phyloP scores from a whole-genome alignment of 2,329 filamentous ascomycete species.

The Scytalidium lignicola region DNA sequence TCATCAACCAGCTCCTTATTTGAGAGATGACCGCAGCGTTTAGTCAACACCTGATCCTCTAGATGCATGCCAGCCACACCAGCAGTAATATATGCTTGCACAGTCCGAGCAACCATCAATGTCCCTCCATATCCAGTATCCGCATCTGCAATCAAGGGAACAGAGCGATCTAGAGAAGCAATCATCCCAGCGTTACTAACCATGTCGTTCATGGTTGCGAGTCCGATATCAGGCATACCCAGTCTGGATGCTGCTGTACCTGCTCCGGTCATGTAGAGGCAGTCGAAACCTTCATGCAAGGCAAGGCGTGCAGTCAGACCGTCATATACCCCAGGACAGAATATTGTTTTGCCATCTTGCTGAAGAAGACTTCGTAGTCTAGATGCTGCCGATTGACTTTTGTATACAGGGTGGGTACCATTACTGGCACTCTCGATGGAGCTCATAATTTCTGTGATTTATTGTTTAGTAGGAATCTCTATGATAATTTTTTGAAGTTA shows the following conservation, averaged over 20 bases:
- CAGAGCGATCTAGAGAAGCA: conserved; percentile 41
- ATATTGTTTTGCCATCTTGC: conserved; percentile 9
- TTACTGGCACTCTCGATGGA: too few species aligned
- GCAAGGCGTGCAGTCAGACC: conserved; percentile 61
- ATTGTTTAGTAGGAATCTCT: too few species aligned
- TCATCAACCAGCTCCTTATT: conserved; percentile 53
- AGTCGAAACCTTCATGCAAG: conserved; percentile 54
- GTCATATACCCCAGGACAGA: conserved; percentile 64
- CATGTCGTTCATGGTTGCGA: conserved; percentile 48
- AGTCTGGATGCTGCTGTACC: conserved; percentile 43
- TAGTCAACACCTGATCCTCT: conserved; percentile 57
- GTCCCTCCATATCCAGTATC: conserved; percentile 47
- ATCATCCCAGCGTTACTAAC: conserved; percentile 49
- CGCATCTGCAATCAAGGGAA: conserved; percentile 44
- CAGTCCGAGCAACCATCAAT: conserved; percentile 46
- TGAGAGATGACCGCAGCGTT: conserved; percentile 58
- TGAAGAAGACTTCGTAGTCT: neutral
- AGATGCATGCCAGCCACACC: conserved; percentile 56
- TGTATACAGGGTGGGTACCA: too few species aligned
- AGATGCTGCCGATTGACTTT: neutral
- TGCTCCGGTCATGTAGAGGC: conserved; percentile 45
- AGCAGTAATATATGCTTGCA: conserved; percentile 43
- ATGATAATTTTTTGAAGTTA: too few species aligned
- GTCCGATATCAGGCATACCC: conserved; percentile 44
- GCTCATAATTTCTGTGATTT: too few species aligned